Evolutionary conservation across 768 basidiomycete species (phyloP), one percentile per base, ranked within the genome.

Genomic region (Mycena kentingensis): DNA sequence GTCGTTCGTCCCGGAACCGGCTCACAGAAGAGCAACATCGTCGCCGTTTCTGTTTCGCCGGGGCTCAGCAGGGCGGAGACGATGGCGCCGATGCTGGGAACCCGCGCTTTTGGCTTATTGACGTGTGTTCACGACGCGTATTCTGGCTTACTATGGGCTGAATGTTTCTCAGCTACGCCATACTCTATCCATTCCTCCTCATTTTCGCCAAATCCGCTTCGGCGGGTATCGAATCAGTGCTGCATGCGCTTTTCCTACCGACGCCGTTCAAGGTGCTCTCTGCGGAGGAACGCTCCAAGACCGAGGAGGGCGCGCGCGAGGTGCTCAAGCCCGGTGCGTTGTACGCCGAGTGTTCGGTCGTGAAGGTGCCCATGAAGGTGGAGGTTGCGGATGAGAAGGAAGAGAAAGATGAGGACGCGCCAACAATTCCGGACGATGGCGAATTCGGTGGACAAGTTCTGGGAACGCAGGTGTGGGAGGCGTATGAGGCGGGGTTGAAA

Each of bases 221-320:
- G 3, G 71, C 81, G 7, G 72, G 86, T 0, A 72, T 88, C n/a
- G 90, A 96, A 64, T 79, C 84, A 3, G 73, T 93, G n/a, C 68
- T 94, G 3, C 93, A 93, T 55, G 85, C 79, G 0, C 78, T 96
- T 13, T 93, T 90, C 66, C 77, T 92, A 15, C 90, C 90, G 1
- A 89, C 87, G 3, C 88, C 88, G 3, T 84, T 88, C 72, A 90
- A 88, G 67, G 70, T 42, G 6, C 21, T 42, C 22, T 42, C 41
- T 12, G 41, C 41, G 11, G 41, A 42, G 26, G 41, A 55, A 55
- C 24, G 26, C 29, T n/a, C 34, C 12, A 41, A 46, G 43, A 29
- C 29, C 19, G 10, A 18, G 46, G n/a, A 24, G n/a, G 43, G 46
- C 15, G 37, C 45, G 26, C 27, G 64, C 51, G 88, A 91, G 61